Evolutionary conservation across 2,329 filamentous ascomycete genomes (phyloP).

Genomic region (Nothopassalora personata): DNA sequence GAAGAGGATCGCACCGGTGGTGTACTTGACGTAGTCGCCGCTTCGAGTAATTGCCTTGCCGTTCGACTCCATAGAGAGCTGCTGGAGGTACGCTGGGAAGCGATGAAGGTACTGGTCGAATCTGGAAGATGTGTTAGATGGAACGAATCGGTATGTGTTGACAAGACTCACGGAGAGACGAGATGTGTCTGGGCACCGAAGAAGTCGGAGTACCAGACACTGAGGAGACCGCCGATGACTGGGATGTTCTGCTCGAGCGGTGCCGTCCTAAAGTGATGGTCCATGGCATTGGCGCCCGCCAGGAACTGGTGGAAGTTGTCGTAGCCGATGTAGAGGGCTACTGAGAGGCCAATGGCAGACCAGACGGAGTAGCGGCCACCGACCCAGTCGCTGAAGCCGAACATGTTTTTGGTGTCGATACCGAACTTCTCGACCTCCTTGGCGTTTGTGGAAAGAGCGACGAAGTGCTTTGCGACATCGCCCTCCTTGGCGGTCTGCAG

Average conservation of each 20-base stretch:
- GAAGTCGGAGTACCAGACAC: conserved; percentile 98
- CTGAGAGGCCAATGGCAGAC: conserved; percentile 95
- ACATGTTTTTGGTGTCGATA: conserved; percentile 99
- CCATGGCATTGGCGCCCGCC: conserved; percentile 91
- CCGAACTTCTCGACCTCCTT: conserved; percentile 95
- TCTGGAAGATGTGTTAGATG: conserved; percentile 40
- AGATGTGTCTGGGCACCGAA: conserved; percentile 97
- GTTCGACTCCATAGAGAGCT: conserved; percentile 99
- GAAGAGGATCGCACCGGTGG: conserved; percentile 90
- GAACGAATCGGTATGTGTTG: neutral
- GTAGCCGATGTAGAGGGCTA: conserved; percentile 89
- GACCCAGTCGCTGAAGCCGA: conserved; percentile 97
- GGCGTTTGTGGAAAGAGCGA: conserved; percentile 94
- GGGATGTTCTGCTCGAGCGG: conserved; percentile 95
- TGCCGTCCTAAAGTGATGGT: conserved; percentile 91
- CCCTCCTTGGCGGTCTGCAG: conserved; percentile 68
- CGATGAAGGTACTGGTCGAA: conserved; percentile 99
- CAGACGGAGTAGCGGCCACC: conserved; percentile 97
- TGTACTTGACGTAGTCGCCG: conserved; percentile 89
- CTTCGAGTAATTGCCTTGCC: conserved; percentile 93
- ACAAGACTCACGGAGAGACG: conserved; percentile 74
- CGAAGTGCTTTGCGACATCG: conserved; percentile 94
- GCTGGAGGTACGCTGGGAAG: conserved; percentile 97
- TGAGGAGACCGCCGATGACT: conserved; percentile 81
- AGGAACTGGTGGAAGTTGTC: conserved; percentile 98